phyloP scores from a whole-genome alignment of 495 filamentous ascomycete species.

The Penicillium ucsense region DNA sequence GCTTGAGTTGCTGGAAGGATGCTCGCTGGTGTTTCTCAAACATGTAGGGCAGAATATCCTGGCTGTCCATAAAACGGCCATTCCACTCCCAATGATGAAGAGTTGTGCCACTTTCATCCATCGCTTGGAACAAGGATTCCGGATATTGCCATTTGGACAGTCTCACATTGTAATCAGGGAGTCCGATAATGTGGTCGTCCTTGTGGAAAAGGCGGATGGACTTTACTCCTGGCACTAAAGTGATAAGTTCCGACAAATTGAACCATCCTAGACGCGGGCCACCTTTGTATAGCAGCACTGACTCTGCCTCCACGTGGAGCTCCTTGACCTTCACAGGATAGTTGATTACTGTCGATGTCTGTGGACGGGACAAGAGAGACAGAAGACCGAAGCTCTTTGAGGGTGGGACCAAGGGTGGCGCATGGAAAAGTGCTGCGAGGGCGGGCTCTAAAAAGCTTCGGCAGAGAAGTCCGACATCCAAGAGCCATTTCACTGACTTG shows the following conservation, averaged over 20 bases:
- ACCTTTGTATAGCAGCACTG: slow-evolving; percentile 32
- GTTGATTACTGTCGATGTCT: slow-evolving; percentile 32
- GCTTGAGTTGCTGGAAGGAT: slow-evolving; percentile 48
- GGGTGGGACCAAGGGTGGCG: slow-evolving; percentile 51
- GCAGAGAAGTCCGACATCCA: slow-evolving; percentile 51
- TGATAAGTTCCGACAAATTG: slow-evolving; percentile 32
- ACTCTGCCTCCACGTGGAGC: slow-evolving; percentile 54
- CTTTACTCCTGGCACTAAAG: slow-evolving; percentile 33
- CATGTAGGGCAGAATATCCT: slow-evolving; percentile 41
- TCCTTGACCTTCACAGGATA: slow-evolving; percentile 62
- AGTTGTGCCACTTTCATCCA: slow-evolving; percentile 33
- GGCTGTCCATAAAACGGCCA: slow-evolving; percentile 45
- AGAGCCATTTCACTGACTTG: slow-evolving; percentile 48
- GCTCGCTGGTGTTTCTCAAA: slow-evolving; percentile 43
- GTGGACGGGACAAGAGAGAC: slow-evolving; percentile 34
- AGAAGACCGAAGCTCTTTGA: slow-evolving; percentile 40
- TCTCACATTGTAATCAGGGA: slow-evolving; percentile 17
- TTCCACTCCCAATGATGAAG: slow-evolving; percentile 76
- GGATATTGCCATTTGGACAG: slow-evolving; percentile 54
- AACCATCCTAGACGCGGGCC: slow-evolving; percentile 38
- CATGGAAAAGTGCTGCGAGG: slow-evolving; percentile 60
- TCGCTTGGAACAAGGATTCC: slow-evolving; percentile 44
- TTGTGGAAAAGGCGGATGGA: slow-evolving; percentile 31
- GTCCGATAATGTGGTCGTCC: slow-evolving; percentile 23
- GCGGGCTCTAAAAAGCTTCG: slow-evolving; percentile 63